Percentiles rank a stretch among this genome's conserved stretches.
These are phyloP conservation scores for Curvularia eragrostidis DNA, from an alignment of 2,329 filamentous ascomycete genomes.

Conservation along the genomic window DNA sequence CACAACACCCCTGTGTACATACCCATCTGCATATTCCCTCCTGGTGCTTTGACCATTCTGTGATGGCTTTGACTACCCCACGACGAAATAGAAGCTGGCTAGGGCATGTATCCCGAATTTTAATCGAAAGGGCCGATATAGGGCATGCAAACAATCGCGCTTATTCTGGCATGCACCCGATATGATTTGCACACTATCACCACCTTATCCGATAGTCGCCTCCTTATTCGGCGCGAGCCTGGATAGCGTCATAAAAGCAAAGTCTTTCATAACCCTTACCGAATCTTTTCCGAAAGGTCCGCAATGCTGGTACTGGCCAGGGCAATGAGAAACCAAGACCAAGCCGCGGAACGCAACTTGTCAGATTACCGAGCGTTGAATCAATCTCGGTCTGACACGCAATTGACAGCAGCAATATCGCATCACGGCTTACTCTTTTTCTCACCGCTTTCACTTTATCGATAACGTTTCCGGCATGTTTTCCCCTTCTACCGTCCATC, in stretches of 20 bases:
- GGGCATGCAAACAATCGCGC: constrained; percentile 14
- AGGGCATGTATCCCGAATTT: constrained; percentile 13
- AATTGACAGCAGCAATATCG: background rate
- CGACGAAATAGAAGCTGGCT: constrained; percentile 4
- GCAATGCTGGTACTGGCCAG: background rate
- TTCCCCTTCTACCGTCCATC: constrained; percentile 18
- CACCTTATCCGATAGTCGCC: constrained; percentile 11
- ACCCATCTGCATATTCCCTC: too few species aligned
- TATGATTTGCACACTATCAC: constrained; percentile 14
- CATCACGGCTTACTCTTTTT: constrained; percentile 9
- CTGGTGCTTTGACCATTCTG: background rate
- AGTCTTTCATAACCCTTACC: background rate
- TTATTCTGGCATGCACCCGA: constrained; percentile 9
- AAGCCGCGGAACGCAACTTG: background rate
- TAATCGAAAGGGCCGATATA: constrained; percentile 22
- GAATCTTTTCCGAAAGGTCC: background rate
- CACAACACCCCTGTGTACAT: too few species aligned
- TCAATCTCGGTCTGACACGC: background rate
- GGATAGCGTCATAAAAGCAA: background rate
- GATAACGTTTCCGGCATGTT: constrained; percentile 15
- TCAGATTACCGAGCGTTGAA: background rate
- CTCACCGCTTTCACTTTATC: constrained; percentile 20
- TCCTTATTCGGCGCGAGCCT: background rate
- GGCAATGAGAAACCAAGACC: background rate
- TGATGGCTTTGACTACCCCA: constrained; percentile 4